Evolutionary conservation across 2,329 filamentous ascomycete genomes (phyloP), one percentile per base, ranked within the genome.

Genomic region (Trichoderma afroharzianum): DNA sequence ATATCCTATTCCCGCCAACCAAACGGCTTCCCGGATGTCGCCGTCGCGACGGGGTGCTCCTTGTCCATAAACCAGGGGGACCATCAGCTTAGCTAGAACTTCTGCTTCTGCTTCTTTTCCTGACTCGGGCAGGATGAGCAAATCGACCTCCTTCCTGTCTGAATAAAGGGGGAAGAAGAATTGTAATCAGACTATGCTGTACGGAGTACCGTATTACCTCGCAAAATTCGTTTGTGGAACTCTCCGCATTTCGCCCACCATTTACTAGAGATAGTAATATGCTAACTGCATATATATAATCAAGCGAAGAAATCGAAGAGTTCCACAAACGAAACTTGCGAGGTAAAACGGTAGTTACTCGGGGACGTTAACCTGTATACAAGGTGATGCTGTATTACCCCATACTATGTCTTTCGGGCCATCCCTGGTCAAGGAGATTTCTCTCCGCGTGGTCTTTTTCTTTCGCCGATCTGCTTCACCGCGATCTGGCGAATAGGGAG

Each of bases 401-500:
- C 47, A 53, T 53, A 53, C 47, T 53, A 24, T 24, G 21, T 47
- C 24, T 28, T 21, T 33, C 9, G 18, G 28, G 57, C 18, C 28
- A 21, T 28, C 33, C 66, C 39, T 62, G 18, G 39, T 62, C 55
- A 26, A 62, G 66, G 57, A 62, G 36, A 61, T 14, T 36, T 18
- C 47, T 53, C 66, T 69, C 66, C 66, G 66, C 66, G 32, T 26
- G 28, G 47, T 36, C 32, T 14, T 21, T 3, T 4, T 2, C 15
- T 15, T 28, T 36, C 15, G 57, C 57, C 39, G 66, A 69, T 69
- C 66, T 62, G 28, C 36, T 69, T 69, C 57, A 69, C 66, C 57
- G 33, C 55, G 64, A 68, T 68, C 64, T 59, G 18, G 43, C 39
- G 18, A 68, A 59, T 30, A 18, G 26, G 26, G 64, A 26, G 58